Conservation (phyloP, 257 asterid genomes). For the Solanum gracilifrons region DNA sequence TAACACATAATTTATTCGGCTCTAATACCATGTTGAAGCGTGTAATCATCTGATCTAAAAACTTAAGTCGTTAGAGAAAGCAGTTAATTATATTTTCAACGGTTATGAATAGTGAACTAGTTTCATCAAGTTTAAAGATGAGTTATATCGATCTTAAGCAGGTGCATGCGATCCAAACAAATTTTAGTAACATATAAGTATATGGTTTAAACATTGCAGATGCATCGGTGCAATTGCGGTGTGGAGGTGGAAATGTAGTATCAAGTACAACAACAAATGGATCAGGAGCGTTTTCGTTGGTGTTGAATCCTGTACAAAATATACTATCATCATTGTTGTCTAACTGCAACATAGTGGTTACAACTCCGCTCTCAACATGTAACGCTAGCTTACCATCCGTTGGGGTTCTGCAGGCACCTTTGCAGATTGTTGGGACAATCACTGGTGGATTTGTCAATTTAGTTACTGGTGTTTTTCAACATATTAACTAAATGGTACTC, state of each 20-base stretch:
- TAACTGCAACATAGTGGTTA: constrained; percentile 16
- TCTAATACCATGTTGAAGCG: no score
- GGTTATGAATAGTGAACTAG: no score
- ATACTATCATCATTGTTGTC: constrained; percentile 5
- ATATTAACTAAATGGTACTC: not conserved
- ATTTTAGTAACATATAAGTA: not conserved
- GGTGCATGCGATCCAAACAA: not conserved
- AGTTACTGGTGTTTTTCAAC: constrained; percentile 4
- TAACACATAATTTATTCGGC: no score
- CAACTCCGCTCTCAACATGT: constrained; percentile 29
- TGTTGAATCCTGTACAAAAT: constrained; percentile 5
- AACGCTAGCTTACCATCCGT: constrained; percentile 13
- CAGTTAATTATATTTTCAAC: no score
- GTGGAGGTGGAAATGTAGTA: constrained; percentile 18
- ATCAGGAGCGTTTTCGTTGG: constrained; percentile 1
- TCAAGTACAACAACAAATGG: constrained; percentile 15
- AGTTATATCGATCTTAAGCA: no score
- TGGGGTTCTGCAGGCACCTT: constrained; percentile 1
- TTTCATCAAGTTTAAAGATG: no score
- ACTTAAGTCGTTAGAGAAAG: no score
- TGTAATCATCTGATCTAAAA: no score
- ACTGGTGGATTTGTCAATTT: constrained; percentile 2
- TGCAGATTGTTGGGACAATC: not conserved
- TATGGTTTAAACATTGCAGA: not conserved
- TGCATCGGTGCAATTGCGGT: constrained; percentile 22